Evolutionary conservation across 345 rosid species (phyloP).

Genomic region (Lagerstroemia speciosa): DNA sequence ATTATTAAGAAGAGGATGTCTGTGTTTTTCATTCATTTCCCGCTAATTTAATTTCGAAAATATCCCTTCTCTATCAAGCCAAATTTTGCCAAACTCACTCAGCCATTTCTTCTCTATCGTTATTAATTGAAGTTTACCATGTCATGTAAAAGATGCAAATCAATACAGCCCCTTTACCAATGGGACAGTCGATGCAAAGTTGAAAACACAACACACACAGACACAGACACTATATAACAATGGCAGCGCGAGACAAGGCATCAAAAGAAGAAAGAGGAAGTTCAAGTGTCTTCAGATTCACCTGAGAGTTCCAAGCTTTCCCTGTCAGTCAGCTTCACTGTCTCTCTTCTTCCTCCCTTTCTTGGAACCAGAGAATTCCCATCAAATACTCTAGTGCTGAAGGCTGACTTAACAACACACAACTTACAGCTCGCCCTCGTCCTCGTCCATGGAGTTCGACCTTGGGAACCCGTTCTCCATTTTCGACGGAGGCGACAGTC

Average conservation of each 20-base stretch:
- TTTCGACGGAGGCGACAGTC: conserved; percentile 11
- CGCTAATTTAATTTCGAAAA: too few species aligned
- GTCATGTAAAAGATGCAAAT: too few species aligned
- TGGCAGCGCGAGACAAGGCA: background rate
- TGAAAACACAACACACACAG: background rate
- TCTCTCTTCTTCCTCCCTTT: background rate
- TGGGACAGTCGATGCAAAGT: conserved; percentile 13
- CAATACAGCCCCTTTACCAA: conserved; percentile 14
- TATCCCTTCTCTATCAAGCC: too few species aligned
- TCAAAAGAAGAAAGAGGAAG: conserved; percentile 5
- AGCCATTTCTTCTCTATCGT: too few species aligned
- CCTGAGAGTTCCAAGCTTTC: background rate
- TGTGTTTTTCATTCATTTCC: too few species aligned
- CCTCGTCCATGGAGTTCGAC: conserved; percentile 52
- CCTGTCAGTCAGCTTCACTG: background rate
- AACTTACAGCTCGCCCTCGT: background rate
- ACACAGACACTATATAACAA: background rate
- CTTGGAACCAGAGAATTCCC: background rate
- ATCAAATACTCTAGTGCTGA: background rate
- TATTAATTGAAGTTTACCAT: too few species aligned
- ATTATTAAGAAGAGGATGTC: too few species aligned
- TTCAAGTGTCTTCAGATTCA: conserved; percentile 11
- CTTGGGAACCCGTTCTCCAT: conserved; percentile 64
- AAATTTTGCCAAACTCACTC: too few species aligned
- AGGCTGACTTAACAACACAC: background rate